Evolutionary conservation across 2,329 filamentous ascomycete species (phyloP), one percentile per base, ranked within the genome.

Genomic region (Penicillium glabrum): DNA sequence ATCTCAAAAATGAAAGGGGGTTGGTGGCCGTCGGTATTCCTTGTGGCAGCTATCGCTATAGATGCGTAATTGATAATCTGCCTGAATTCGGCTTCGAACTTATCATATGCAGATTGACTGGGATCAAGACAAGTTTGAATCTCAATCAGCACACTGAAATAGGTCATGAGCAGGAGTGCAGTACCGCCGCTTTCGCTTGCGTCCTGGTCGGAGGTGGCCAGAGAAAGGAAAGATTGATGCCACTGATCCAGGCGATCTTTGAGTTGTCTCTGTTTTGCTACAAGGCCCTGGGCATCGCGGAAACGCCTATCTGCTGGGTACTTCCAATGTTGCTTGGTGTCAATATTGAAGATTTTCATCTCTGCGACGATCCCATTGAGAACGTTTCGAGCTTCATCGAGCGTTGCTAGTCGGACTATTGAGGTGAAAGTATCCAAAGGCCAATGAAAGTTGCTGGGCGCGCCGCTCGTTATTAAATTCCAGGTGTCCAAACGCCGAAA

Each of bases 1-100:
- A 57, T 59, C 37, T 65, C 62, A 11, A 65, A 63, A 47, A 51
- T 59, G 43, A 65, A 62, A 2, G 51, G 51, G 3, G 61, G 62
- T 23, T 65, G 62, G 27, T 53, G 48, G 13, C 57, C 62, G 31
- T 62, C 56, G 3, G 51, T 26, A 13, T 41, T 54, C 23, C 53
- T 51, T 11, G 61, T 63, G 6, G 49, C 51, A n/a, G 44, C 48
- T 37, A 62, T 46, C 9, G 61, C 54, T 3, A 35, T 27, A 8
- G 57, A 49, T 35, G 62, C 62, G 13, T 53, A 44, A 13, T 54
- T 21, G 11, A 63, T 48, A 29, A 65, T 61, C 9, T 56, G 52
- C 5, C 47, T 16, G 19, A 65, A 65, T 23, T 63, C 54, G 11
- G 37, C 14, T 47, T 62, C 59, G 23, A 55, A 61, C 2, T 29